Base-by-base conservation (phyloP, 2,329 filamentous ascomycete species). In the Exophiala calicioides region DNA sequence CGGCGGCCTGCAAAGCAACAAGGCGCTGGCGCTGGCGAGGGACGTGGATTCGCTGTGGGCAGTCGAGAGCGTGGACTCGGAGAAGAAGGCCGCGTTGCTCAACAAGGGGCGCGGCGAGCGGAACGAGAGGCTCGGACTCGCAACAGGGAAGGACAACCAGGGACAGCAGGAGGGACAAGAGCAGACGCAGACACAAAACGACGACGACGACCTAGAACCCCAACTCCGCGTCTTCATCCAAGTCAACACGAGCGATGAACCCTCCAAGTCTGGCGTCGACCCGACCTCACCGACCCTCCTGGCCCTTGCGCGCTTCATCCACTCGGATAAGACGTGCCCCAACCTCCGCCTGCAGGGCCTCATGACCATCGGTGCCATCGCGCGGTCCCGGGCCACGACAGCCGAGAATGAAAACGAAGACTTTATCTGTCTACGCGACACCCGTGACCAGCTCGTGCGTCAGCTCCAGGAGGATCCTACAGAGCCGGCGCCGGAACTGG, bases 291-390 rank as follows among this genome's bases (percentile, higher is more conserved):
- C 20, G 2, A 47, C 51, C 19, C 40, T 58, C 74, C 80, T 36
- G 65, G 74, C 70, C 0, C 72, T 97, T 29, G 91, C 88, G 64
- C 76, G 75, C 41, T 78, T 85, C 61, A 81, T 98, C 41, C 66
- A 79, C 8, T 18, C 20, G 5, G 33, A 38, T 5, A 75, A 84
- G 3, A 74, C 80, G 27, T 95, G 89, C 65, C 83, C 87, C 1
- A 37, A 57, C 36, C 72, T 98, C 27, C 73, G 79, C 46, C 73
- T 98, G 2, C 76, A 86, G 21, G 93, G 93, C 0, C 69, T 98
- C 27, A 98, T 98, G 93, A 98, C 93, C 2, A 97, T 98, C 62
- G 93, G 93, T 1, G 90, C 91, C 13, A 95, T 97, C 65, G 91
- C 90, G 37, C 74, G 91, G 53, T 93, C 87, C 59, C 79, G 81